Conservation (phyloP, 148 eudicot genomes). For the Mesembryanthemum crystallinum region DNA sequence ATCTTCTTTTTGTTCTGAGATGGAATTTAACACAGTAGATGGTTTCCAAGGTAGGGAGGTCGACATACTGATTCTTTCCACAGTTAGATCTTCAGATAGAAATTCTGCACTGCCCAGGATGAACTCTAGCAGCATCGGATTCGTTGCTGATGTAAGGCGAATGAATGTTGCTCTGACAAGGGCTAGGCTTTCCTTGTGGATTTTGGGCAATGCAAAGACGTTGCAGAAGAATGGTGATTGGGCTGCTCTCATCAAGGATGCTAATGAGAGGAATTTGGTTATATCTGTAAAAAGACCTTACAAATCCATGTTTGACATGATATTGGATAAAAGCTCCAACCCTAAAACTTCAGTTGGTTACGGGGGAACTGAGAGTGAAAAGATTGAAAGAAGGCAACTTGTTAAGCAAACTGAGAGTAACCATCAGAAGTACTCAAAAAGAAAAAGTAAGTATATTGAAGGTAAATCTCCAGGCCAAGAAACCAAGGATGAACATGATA, state of each 20-base stretch:
- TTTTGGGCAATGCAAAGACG: conserved; percentile 84
- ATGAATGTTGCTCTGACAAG: conserved; percentile 99
- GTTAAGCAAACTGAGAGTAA: conserved; percentile 27
- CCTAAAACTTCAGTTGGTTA: conserved; percentile 28
- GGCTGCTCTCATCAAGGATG: conserved; percentile 88
- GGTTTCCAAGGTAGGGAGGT: conserved; percentile 99
- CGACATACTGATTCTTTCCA: conserved; percentile 84
- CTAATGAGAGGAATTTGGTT: conserved; percentile 66
- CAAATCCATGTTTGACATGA: conserved; percentile 39
- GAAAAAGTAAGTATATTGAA: conserved; percentile 28
- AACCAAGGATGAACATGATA: conserved; percentile 26
- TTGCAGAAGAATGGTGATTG: conserved; percentile 72
- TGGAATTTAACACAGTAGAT: conserved; percentile 96
- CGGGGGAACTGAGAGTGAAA: conserved; percentile 31
- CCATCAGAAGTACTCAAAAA: conserved; percentile 30
- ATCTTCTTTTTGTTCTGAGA: conserved; percentile 71
- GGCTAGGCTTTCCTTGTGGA: conserved; percentile 88
- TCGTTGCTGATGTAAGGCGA: conserved; percentile 96
- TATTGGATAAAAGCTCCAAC: conserved; percentile 28
- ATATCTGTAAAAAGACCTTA: conserved; percentile 67
- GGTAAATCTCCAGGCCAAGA: conserved; percentile 23
- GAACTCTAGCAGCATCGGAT: conserved; percentile 66
- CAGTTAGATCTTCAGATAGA: conserved; percentile 73
- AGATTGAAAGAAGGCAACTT: conserved; percentile 31
- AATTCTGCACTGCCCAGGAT: conserved; percentile 32